Conservation (phyloP, 768 basidiomycete species). For the Gelatoporia subvermispora region DNA sequence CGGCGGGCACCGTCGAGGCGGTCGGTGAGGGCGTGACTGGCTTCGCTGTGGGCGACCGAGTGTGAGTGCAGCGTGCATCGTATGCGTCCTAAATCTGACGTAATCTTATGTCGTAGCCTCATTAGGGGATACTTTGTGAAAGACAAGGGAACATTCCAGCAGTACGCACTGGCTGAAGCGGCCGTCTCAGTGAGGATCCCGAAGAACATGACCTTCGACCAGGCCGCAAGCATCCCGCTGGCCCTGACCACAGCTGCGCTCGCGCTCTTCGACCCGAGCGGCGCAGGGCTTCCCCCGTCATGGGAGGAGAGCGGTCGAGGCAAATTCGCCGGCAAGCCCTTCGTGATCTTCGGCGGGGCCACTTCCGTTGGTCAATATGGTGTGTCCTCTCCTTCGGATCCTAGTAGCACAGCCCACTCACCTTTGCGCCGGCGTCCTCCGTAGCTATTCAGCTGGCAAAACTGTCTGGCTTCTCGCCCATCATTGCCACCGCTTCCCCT, state of each 20-base stretch:
- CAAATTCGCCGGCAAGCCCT: conserved; percentile 13
- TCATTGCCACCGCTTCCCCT: conserved; percentile 16
- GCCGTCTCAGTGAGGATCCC: conserved; percentile 31
- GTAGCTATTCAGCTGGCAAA: conserved; percentile 21
- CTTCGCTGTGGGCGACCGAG: conserved; percentile 30
- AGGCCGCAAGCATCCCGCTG: conserved; percentile 39
- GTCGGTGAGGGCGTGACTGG: conserved; percentile 31
- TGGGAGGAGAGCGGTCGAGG: conserved; percentile 13
- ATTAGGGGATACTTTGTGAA: conserved; percentile 17
- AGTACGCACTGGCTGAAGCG: conserved; percentile 22
- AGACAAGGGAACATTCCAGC: conserved; percentile 20
- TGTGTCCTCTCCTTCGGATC: not conserved
- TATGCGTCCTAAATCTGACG: too few relatives aligned
- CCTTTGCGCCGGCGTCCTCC: not conserved
- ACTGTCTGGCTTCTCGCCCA: conserved; percentile 21
- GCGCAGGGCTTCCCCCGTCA: conserved; percentile 6
- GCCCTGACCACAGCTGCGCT: conserved; percentile 32
- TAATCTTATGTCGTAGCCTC: too few relatives aligned
- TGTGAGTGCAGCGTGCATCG: conserved; percentile 13
- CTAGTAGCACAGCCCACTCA: not conserved
- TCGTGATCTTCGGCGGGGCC: conserved; percentile 18
- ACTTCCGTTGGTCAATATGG: conserved; percentile 18
- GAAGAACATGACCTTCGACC: conserved; percentile 30
- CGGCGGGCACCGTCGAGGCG: conserved; percentile 18
- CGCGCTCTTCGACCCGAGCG: conserved; percentile 27